Percentiles rank a stretch among this genome's conserved stretches.
Conservation (phyloP, 306 rosid genomes). For the Sechiopsis laciniata region DNA sequence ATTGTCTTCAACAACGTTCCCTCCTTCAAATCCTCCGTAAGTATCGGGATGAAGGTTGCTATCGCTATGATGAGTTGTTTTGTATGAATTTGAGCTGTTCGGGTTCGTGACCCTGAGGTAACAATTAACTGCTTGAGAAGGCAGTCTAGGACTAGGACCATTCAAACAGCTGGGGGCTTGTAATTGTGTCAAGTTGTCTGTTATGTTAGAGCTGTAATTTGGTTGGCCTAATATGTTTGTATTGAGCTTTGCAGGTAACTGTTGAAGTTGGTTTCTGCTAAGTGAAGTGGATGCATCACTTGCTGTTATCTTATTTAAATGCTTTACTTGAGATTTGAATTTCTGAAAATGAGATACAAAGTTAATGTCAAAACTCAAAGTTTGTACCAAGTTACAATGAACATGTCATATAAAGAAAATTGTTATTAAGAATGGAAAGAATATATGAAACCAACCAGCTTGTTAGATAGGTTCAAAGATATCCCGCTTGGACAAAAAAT, state of each 20-base stretch:
- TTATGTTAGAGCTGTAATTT: slow-evolving; percentile 2
- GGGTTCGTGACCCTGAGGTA: slow-evolving; percentile 6
- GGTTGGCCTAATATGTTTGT: slow-evolving; percentile 6
- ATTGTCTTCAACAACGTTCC: neutral
- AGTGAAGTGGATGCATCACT: neutral
- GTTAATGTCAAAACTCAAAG: neutral
- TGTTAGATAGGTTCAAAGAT: neutral
- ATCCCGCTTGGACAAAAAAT: neutral
- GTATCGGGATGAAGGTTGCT: neutral
- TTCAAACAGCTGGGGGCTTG: slow-evolving; percentile 12
- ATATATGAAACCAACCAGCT: neutral
- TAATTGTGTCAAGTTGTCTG: neutral
- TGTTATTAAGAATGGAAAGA: neutral
- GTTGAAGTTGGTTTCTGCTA: neutral
- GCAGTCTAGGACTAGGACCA: neutral
- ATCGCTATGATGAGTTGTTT: neutral
- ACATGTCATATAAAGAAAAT: neutral
- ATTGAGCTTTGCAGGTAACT: neutral
- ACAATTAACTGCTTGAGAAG: neutral
- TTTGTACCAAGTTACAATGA: neutral
- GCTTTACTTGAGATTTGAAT: slow-evolving; percentile 25
- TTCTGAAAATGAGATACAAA: slow-evolving; percentile 24
- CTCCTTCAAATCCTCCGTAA: neutral
- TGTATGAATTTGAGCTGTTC: neutral
- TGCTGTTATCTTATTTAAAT: slow-evolving; percentile 1